These are phyloP conservation scores for Megacollybia platyphylla DNA, from an alignment of 1,284 basidiomycete genomes.

Conservation along the genomic window DNA sequence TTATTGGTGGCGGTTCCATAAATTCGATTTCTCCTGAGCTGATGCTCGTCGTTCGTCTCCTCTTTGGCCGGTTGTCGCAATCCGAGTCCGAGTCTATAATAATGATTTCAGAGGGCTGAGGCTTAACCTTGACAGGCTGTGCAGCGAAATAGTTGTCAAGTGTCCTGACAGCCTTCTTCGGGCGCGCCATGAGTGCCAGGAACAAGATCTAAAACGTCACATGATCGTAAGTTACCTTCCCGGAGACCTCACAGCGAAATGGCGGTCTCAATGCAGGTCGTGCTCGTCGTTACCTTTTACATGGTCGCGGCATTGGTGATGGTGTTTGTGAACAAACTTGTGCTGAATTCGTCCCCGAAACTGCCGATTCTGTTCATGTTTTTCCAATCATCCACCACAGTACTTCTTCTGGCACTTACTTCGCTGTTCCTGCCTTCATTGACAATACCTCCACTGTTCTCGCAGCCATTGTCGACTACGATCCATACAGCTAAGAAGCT, in stretches of 20 bases:
- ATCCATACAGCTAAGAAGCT: constrained; percentile 43
- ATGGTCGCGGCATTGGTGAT: constrained; percentile 13
- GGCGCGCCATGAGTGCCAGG: not conserved
- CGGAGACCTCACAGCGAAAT: not conserved
- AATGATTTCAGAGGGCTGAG: constrained; percentile 28
- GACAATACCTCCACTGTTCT: constrained; percentile 29
- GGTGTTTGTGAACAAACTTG: constrained; percentile 47
- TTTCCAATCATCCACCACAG: constrained; percentile 41
- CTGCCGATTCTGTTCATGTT: constrained; percentile 47
- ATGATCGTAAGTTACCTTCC: no score
- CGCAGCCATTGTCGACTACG: constrained; percentile 27
- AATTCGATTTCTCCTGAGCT: not conserved
- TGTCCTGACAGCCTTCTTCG: not conserved
- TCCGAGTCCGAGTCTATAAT: constrained; percentile 47
- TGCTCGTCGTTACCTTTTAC: not conserved
- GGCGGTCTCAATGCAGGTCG: not conserved
- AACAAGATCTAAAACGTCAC: no score
- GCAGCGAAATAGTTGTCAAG: not conserved
- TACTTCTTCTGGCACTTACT: constrained; percentile 33
- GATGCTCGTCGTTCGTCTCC: not conserved
- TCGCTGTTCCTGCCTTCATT: constrained; percentile 20
- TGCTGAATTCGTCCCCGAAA: constrained; percentile 39
- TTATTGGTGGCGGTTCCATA: not conserved
- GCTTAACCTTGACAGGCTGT: constrained; percentile 1
- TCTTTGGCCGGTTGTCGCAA: constrained; percentile 1